Evolutionary conservation across 306 rosid genomes (phyloP).

Genomic region (Sphenostylis stenocarpa): DNA sequence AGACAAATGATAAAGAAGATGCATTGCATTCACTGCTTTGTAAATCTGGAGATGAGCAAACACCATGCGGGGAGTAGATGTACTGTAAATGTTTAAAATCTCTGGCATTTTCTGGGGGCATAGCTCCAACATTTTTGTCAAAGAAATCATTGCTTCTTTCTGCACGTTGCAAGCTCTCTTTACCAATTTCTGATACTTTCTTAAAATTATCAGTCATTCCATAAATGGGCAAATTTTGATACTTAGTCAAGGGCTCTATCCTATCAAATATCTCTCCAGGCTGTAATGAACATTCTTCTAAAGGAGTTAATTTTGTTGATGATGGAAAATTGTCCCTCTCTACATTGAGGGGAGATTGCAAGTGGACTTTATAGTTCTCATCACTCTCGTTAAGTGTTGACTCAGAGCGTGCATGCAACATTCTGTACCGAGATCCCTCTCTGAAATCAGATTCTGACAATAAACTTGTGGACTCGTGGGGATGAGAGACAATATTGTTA

Average conservation of each 20-base stretch:
- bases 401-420: conserved; percentile 57
- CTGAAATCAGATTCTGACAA: conserved; percentile 36
- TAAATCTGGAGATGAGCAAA: conserved; percentile 37
- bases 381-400: conserved; percentile 52
- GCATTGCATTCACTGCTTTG: conserved; percentile 31
- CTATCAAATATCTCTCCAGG: conserved; percentile 35
- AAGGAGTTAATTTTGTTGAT: conserved; percentile 40
- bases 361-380: conserved; percentile 40
- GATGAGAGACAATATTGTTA: conserved; percentile 43
- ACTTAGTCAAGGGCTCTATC: conserved; percentile 27
- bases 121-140: conserved; percentile 37
- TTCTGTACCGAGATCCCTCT: conserved; percentile 44
- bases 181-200: conserved; percentile 28
- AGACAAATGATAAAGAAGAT: conserved; percentile 26
- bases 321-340: conserved; percentile 45
- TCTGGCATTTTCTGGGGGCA: conserved; percentile 26
- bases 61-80: conserved; percentile 41
- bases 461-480: conserved; percentile 32
- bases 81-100: conserved; percentile 35
- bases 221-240: conserved; percentile 36
- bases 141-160: conserved; percentile 28
- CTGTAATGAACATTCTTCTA: conserved; percentile 38
- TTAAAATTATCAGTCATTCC: conserved; percentile 25
- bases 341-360: conserved; percentile 26
- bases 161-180: conserved; percentile 37